These are phyloP conservation scores for Monosiga brevicollis DNA, from an alignment of 78 protist species.

Conservation along the genomic window DNA sequence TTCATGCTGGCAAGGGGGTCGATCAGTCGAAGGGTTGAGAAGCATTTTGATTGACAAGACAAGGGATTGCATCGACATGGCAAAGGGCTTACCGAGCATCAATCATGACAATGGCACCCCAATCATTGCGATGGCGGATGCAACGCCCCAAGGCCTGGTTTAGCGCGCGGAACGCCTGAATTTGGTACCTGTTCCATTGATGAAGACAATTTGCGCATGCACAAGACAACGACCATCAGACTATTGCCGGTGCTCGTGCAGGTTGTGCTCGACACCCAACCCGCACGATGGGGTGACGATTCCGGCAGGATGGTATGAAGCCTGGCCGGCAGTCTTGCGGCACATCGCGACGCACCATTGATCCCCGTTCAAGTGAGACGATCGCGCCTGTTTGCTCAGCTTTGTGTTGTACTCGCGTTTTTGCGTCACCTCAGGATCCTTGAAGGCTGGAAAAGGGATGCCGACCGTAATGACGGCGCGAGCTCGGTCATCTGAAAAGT, in stretches of 20 bases:
- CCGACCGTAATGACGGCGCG: conserved; percentile 53
- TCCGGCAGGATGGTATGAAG: too few species aligned
- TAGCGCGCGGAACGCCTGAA: conserved; percentile 44
- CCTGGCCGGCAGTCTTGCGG: too few species aligned
- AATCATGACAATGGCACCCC: conserved; percentile 34
- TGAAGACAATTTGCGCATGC: not conserved
- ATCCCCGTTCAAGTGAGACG: too few species aligned
- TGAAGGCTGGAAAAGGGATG: conserved; percentile 42
- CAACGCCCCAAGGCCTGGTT: conserved; percentile 60
- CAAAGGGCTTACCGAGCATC: conserved; percentile 27
- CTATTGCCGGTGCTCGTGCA: too few species aligned
- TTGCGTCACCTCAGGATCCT: conserved; percentile 16
- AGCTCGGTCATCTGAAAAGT: conserved; percentile 39
- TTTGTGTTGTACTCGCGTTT: conserved; percentile 15
- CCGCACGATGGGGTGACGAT: too few species aligned
- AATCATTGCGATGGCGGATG: conserved; percentile 49
- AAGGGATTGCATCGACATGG: not conserved
- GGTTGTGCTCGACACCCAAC: too few species aligned
- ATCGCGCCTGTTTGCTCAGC: too few species aligned
- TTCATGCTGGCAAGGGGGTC: too few species aligned
- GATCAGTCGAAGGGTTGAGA: too few species aligned
- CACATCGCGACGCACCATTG: too few species aligned
- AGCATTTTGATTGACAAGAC: too few species aligned
- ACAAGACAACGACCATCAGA: too few species aligned
- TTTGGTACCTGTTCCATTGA: conserved; percentile 20